phyloP scores from a whole-genome alignment of 176 grass and related monocot genomes.

The Puya raimondii region DNA sequence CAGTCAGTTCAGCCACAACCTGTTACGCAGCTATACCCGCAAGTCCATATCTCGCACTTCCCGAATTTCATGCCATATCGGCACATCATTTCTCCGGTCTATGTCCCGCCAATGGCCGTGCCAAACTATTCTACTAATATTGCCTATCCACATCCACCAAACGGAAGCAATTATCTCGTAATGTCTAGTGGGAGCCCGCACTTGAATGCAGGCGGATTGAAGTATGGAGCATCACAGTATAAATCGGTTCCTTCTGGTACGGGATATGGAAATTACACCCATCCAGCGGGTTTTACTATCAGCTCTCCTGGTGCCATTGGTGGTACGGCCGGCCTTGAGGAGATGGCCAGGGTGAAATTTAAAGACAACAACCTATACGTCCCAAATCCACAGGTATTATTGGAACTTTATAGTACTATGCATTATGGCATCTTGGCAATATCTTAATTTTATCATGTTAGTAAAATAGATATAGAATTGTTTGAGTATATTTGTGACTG shows the following conservation, averaged over 20 bases:
- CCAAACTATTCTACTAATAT: constrained; percentile 59
- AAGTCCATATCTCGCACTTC: constrained; percentile 57
- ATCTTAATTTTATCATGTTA: no score
- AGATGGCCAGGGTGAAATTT: constrained; percentile 55
- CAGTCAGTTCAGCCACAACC: constrained; percentile 50
- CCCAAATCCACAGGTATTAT: constrained; percentile 49
- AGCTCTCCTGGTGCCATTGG: constrained; percentile 65
- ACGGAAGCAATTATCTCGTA: constrained; percentile 63
- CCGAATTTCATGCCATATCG: constrained; percentile 76
- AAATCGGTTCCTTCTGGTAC: constrained; percentile 57
- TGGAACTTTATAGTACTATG: neutral
- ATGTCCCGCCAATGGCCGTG: constrained; percentile 59
- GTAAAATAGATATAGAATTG: no score
- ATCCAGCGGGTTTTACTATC: constrained; percentile 58
- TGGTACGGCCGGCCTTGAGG: constrained; percentile 47
- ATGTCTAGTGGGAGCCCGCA: constrained; percentile 58
- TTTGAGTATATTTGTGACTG: no score
- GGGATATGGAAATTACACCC: constrained; percentile 59
- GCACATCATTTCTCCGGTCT: constrained; percentile 61
- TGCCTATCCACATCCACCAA: constrained; percentile 44
- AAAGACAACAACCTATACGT: constrained; percentile 72
- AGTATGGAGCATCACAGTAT: constrained; percentile 56
- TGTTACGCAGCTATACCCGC: constrained; percentile 59
- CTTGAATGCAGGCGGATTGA: constrained; percentile 43
- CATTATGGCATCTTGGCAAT: no score